phyloP scores from a whole-genome alignment of 495 filamentous ascomycete genomes.

The Penicillium verhagenii region DNA sequence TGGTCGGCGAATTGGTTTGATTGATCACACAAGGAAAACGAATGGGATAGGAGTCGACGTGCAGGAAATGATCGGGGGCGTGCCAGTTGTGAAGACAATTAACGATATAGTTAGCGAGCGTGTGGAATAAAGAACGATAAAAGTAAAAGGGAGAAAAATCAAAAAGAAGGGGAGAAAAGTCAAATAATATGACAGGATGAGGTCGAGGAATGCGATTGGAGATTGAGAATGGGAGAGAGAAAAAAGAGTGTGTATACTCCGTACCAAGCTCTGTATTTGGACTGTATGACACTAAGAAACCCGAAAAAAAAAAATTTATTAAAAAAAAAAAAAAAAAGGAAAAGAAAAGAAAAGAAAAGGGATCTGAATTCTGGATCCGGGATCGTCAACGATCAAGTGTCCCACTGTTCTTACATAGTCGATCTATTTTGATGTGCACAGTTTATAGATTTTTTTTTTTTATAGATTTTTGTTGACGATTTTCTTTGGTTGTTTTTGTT shows the following conservation, averaged over 20 bases:
- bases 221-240: conserved; percentile 5
- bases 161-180: conserved; percentile 8
- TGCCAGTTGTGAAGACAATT: neutral
- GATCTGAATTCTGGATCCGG: conserved; percentile 36
- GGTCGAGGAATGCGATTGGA: conserved; percentile 7
- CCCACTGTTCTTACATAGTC: conserved; percentile 18
- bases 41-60: neutral
- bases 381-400: conserved; percentile 22
- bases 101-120: neutral
- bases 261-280: neutral
- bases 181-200: conserved; percentile 4
- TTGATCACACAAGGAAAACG: conserved; percentile 22
- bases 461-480: neutral
- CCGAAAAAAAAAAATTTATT: conserved; percentile 1
- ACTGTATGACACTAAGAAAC: conserved; percentile 8
- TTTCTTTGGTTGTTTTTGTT: neutral
- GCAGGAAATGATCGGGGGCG: conserved; percentile 7
- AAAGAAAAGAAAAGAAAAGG: conserved; percentile 15
- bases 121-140: neutral
- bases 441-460: neutral
- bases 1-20: conserved; percentile 8
- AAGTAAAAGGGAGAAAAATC: conserved; percentile 1
- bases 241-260: neutral
- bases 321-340: conserved; percentile 1
- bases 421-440: conserved; percentile 5